A percentile compares a stretch with the other conserved stretches of the same genome.
Conservation (phyloP, 2,329 filamentous ascomycete species). For the Whalleya microplaca region DNA sequence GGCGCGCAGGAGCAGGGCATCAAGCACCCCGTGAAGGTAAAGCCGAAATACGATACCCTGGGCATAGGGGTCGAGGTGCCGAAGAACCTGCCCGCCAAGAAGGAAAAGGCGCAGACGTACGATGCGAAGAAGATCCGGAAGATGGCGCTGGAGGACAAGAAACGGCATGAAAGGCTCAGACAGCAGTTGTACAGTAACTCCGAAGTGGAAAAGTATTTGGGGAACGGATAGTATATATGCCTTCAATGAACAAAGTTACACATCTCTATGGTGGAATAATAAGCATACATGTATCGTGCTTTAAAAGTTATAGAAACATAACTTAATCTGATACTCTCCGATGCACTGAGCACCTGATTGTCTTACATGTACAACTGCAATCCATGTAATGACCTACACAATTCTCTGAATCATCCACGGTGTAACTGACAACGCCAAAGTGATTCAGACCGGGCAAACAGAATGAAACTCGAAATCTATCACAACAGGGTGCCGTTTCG, state of each 20-base stretch:
- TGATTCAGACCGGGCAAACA: too few relatives aligned
- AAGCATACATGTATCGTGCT: neutral
- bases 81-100: constrained; percentile 44
- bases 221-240: constrained; percentile 36
- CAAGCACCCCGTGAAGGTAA: constrained; percentile 73
- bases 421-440: neutral
- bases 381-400: too few relatives aligned
- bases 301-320: neutral
- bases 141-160: constrained; percentile 63
- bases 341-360: neutral
- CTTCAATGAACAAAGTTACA: neutral
- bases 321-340: neutral
- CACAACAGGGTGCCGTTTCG: too few relatives aligned
- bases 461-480: too few relatives aligned
- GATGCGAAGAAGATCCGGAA: constrained; percentile 73
- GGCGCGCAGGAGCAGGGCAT: constrained; percentile 74
- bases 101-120: constrained; percentile 52
- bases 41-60: constrained; percentile 72
- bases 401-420: neutral
- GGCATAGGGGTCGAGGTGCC: constrained; percentile 67
- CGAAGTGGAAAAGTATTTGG: constrained; percentile 77
- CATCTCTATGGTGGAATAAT: too few relatives aligned
- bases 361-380: too few relatives aligned
- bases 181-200: constrained; percentile 74
- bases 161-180: constrained; percentile 64